These are phyloP conservation scores for Penicillium corylophilum DNA, from an alignment of 2,329 filamentous ascomycete species.

Conservation along the genomic window DNA sequence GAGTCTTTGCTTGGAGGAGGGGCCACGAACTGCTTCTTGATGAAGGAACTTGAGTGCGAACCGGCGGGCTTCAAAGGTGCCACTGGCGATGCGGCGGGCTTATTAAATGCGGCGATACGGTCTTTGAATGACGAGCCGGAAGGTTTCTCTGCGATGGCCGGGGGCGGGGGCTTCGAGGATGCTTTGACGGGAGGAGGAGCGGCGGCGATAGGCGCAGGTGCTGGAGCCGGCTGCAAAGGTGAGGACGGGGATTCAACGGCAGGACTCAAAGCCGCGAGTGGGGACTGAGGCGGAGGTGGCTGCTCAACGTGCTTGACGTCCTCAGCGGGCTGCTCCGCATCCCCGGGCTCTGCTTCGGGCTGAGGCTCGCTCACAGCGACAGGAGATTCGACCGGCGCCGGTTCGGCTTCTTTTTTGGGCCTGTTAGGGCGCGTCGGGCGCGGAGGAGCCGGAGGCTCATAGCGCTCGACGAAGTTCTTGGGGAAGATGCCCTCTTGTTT, in stretches of 20 bases:
- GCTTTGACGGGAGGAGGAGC: slow-evolving; percentile 41
- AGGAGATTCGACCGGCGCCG: slow-evolving; percentile 33
- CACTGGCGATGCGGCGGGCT: slow-evolving; percentile 76
- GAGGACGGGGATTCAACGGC: slow-evolving; percentile 27
- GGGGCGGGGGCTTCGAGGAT: slow-evolving; percentile 62
- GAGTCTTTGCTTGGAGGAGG: slow-evolving; percentile 91
- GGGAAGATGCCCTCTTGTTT: slow-evolving; percentile 88
- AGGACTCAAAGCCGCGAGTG: slow-evolving; percentile 23
- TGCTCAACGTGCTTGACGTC: slow-evolving; percentile 26
- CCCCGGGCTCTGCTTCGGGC: slow-evolving; percentile 36
- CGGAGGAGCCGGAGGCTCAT: slow-evolving; percentile 86
- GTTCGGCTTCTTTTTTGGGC: slow-evolving; percentile 61
- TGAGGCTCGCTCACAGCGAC: slow-evolving; percentile 26
- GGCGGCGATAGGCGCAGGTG: slow-evolving; percentile 25
- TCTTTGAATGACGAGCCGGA: slow-evolving; percentile 79
- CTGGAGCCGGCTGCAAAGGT: slow-evolving; percentile 26
- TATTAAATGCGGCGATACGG: slow-evolving; percentile 96
- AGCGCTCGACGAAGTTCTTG: slow-evolving; percentile 95
- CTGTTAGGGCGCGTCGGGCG: slow-evolving; percentile 72
- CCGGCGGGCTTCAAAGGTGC: slow-evolving; percentile 84
- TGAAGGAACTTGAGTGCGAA: slow-evolving; percentile 64
- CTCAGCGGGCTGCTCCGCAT: slow-evolving; percentile 23
- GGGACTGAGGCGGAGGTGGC: slow-evolving; percentile 20
- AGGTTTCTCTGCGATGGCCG: slow-evolving; percentile 69
- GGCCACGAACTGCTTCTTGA: slow-evolving; percentile 96